These are phyloP conservation scores for Fusarium liriodendri DNA, from an alignment of 2,329 filamentous ascomycete species.

Conservation along the genomic window DNA sequence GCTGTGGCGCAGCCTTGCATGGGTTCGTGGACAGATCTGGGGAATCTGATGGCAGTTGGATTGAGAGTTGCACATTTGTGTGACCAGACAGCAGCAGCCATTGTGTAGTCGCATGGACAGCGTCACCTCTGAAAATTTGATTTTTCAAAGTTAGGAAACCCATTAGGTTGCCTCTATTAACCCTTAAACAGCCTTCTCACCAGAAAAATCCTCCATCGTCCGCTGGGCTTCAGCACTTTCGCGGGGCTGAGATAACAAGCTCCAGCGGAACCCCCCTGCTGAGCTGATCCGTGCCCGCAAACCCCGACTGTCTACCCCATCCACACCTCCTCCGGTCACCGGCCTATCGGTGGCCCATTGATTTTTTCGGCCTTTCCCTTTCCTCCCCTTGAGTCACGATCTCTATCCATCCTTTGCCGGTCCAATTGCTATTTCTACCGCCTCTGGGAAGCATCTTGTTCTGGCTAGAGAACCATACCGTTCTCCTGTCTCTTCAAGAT, in stretches of 20 bases:
- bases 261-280: conserved; percentile 23
- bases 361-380: conserved; percentile 43
- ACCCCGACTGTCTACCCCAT: conserved; percentile 12
- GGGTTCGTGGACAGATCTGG: conserved; percentile 31
- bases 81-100: conserved; percentile 10
- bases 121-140: background rate
- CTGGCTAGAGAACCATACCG: conserved; percentile 34
- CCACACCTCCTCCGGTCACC: conserved; percentile 42
- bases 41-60: conserved; percentile 22
- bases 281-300: conserved; percentile 38
- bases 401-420: conserved; percentile 14
- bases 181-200: background rate
- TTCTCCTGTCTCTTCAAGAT: conserved; percentile 49
- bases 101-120: background rate
- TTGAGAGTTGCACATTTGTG: background rate
- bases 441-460: conserved; percentile 42
- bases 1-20: conserved; percentile 33
- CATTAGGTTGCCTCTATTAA: background rate
- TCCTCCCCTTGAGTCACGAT: conserved; percentile 41
- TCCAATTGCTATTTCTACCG: conserved; percentile 35
- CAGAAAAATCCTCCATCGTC: background rate
- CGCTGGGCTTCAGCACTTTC: background rate
- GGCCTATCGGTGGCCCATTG: conserved; percentile 38
- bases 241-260: conserved; percentile 9
- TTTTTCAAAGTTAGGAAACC: background rate